Conservation (phyloP, 176 grass and related monocot genomes). For the Aegilops longissima region DNA sequence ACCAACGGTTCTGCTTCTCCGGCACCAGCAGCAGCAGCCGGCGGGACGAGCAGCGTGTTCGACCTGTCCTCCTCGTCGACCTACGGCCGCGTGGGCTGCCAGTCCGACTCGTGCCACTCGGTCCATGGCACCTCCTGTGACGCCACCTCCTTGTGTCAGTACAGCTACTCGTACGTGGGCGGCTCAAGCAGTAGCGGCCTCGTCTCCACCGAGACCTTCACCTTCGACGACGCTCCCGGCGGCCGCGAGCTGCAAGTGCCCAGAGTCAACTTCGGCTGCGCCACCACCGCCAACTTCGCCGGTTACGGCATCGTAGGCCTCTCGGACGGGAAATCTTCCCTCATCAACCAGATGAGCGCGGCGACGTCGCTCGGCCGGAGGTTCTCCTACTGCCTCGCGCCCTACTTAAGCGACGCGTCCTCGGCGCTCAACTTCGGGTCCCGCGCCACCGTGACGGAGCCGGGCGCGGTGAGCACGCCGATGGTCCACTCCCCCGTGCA, state of each 20-base stretch:
- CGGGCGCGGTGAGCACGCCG: constrained; percentile 23
- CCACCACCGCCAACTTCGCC: constrained; percentile 19
- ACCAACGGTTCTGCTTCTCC: background rate
- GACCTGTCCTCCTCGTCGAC: constrained; percentile 26
- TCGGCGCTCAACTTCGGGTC: constrained; percentile 53
- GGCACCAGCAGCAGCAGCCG: too few relatives aligned
- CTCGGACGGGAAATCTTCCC: constrained; percentile 42
- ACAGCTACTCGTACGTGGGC: too few relatives aligned
- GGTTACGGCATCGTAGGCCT: constrained; percentile 40
- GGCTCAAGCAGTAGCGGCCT: too few relatives aligned
- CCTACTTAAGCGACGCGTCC: background rate
- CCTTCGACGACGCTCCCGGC: too few relatives aligned
- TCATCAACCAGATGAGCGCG: constrained; percentile 43
- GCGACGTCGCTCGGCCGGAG: constrained; percentile 6
- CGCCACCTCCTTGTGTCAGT: constrained; percentile 21
- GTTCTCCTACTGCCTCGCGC: constrained; percentile 69
- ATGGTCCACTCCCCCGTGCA: background rate
- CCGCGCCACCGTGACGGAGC: constrained; percentile 27
- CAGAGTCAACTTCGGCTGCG: constrained; percentile 52
- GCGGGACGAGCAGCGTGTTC: background rate
- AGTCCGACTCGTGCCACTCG: background rate
- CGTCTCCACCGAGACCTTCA: too few relatives aligned
- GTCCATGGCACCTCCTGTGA: constrained; percentile 24
- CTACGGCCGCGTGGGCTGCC: constrained; percentile 37
- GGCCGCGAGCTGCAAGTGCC: background rate